Conservation (phyloP, 805 yeast genomes). For the Torulaspora franciscae region DNA sequence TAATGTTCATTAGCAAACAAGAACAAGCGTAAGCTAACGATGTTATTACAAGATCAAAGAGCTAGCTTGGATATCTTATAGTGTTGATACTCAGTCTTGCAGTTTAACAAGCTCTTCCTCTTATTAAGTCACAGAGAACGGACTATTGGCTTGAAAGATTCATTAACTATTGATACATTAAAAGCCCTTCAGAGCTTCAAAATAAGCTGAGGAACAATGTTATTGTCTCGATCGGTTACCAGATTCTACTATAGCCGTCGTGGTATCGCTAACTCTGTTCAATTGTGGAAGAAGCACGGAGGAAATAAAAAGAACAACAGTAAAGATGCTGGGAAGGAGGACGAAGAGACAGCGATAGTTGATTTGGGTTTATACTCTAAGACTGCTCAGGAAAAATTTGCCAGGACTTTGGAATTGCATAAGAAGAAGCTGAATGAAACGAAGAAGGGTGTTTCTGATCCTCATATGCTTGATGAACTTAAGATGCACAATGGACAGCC, state of each 20-base stretch:
- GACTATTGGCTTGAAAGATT: background rate
- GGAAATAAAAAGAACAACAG: constrained; percentile 12
- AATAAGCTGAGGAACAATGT: background rate
- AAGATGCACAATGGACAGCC: constrained; percentile 44
- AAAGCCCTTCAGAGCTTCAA: too few species aligned
- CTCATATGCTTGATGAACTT: constrained; percentile 59
- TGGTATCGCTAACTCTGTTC: constrained; percentile 5
- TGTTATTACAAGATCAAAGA: too few species aligned
- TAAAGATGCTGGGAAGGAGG: constrained; percentile 12
- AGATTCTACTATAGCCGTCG: constrained; percentile 5
- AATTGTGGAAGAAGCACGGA: constrained; percentile 12
- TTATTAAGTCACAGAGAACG: background rate
- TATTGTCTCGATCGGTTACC: background rate
- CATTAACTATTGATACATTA: too few species aligned
- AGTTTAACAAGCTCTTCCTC: background rate
- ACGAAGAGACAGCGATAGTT: constrained; percentile 14
- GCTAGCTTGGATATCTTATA: too few species aligned
- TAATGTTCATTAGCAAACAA: constrained; percentile 1
- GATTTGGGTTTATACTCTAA: constrained; percentile 16
- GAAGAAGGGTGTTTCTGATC: constrained; percentile 65
- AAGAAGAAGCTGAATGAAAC: constrained; percentile 54
- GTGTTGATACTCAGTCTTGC: background rate
- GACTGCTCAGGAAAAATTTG: constrained; percentile 36
- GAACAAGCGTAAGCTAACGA: too few species aligned
- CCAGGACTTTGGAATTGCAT: constrained; percentile 47